Conservation (phyloP, 495 filamentous ascomycete genomes). For the Neurospora cerealis region DNA sequence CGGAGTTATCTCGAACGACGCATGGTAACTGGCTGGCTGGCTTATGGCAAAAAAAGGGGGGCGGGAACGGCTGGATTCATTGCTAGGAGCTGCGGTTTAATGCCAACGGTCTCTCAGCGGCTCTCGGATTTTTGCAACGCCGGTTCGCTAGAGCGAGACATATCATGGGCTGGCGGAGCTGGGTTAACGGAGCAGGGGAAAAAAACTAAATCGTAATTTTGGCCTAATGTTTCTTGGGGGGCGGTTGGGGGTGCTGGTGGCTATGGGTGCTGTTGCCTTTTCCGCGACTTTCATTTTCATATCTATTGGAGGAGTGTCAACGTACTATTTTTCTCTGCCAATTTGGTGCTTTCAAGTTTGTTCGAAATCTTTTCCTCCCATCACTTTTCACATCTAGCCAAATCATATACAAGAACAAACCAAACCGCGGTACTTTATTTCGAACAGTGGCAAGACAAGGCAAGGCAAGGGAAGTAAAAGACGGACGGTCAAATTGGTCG, state of each 20-base stretch:
- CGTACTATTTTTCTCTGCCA: neutral
- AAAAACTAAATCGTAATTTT: slow-evolving; percentile 1
- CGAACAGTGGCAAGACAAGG: neutral
- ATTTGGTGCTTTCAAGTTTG: neutral
- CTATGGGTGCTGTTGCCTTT: neutral
- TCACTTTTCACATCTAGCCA: neutral
- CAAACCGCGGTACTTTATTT: neutral
- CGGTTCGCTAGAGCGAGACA: neutral
- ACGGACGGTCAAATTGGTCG: neutral
- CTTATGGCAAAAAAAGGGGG: slow-evolving; percentile 4
- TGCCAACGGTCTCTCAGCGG: neutral
- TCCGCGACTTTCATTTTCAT: neutral
- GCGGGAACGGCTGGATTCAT: neutral
- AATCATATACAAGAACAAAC: neutral
- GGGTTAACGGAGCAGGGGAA: neutral
- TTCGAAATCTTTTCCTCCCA: neutral
- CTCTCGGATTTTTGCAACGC: neutral
- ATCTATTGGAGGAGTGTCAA: neutral
- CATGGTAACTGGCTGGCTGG: slow-evolving; percentile 25
- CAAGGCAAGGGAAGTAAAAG: neutral
- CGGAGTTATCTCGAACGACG: slow-evolving; percentile 27
- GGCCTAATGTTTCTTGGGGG: neutral
- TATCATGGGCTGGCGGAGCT: neutral
- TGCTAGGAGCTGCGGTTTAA: neutral
- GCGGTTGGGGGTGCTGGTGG: neutral